These are phyloP conservation scores for Trichoderma gracile DNA, from an alignment of 2,329 filamentous ascomycete species.

Conservation along the genomic window DNA sequence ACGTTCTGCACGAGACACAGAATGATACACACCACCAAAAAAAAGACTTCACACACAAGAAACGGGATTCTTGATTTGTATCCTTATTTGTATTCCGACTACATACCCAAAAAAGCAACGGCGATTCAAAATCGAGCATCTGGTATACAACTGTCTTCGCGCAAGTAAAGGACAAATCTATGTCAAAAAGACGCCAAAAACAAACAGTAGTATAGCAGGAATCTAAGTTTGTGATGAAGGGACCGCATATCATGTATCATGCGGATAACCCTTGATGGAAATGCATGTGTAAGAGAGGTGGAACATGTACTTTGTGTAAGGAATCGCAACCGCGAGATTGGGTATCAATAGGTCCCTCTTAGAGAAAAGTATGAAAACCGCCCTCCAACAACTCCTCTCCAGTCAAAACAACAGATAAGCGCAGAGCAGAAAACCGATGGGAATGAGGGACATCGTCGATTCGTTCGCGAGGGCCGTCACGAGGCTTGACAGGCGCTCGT, in stretches of 20 bases:
- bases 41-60: not conserved
- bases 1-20: too few species aligned
- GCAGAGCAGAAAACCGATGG: too few species aligned
- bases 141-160: not conserved
- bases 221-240: slow-evolving; percentile 8
- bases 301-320: not conserved
- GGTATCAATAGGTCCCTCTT: slow-evolving; percentile 11
- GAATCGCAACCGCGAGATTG: slow-evolving; percentile 12
- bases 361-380: slow-evolving; percentile 1
- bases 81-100: not conserved
- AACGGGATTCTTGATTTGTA: not conserved
- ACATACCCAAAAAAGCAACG: not conserved
- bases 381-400: slow-evolving; percentile 6
- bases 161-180: not conserved
- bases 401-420: not conserved
- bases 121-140: not conserved
- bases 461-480: not conserved
- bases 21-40: not conserved
- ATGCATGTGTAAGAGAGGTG: not conserved
- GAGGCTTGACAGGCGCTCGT: not conserved
- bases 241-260: not conserved
- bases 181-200: not conserved
- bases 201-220: not conserved
- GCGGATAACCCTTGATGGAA: not conserved
- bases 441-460: slow-evolving; percentile 1